Conservation (phyloP, 2,329 filamentous ascomycete species). For the Didymella pinodella region DNA sequence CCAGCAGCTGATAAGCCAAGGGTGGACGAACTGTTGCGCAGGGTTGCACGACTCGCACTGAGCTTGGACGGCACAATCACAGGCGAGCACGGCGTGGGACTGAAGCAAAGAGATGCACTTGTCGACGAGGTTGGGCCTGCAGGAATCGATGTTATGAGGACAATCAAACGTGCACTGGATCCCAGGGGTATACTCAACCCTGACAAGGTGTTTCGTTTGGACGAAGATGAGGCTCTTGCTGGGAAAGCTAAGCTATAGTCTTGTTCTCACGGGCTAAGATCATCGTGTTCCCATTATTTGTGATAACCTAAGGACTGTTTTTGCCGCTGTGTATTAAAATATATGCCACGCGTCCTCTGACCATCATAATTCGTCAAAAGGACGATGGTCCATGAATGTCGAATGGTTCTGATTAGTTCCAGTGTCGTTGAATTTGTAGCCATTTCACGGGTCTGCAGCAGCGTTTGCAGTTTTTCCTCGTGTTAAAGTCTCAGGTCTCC, state of each 20-base stretch:
- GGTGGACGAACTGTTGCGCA: conserved; percentile 49
- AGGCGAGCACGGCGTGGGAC: conserved; percentile 82
- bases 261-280: no score
- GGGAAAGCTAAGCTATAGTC: conserved; percentile 3
- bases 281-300: no score
- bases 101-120: conserved; percentile 83
- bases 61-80: conserved; percentile 85
- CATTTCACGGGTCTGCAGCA: no score
- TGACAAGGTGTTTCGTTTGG: conserved; percentile 66
- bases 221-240: conserved; percentile 29
- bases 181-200: conserved; percentile 71
- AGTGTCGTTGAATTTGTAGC: no score
- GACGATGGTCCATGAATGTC: no score
- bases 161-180: conserved; percentile 80
- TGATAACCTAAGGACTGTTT: no score
- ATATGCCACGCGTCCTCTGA: no score
- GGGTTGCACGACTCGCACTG: conserved; percentile 79
- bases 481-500: no score
- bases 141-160: conserved; percentile 81
- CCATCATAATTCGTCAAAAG: no score
- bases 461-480: no score
- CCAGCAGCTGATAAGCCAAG: conserved; percentile 31
- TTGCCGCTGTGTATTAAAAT: no score
- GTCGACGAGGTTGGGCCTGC: conserved; percentile 75
- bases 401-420: no score